Percentiles rank a stretch among this genome's conserved stretches.
Evolutionary conservation across 2,329 filamentous ascomycete species (phyloP).

Genomic region (Penicillium sp.): DNA sequence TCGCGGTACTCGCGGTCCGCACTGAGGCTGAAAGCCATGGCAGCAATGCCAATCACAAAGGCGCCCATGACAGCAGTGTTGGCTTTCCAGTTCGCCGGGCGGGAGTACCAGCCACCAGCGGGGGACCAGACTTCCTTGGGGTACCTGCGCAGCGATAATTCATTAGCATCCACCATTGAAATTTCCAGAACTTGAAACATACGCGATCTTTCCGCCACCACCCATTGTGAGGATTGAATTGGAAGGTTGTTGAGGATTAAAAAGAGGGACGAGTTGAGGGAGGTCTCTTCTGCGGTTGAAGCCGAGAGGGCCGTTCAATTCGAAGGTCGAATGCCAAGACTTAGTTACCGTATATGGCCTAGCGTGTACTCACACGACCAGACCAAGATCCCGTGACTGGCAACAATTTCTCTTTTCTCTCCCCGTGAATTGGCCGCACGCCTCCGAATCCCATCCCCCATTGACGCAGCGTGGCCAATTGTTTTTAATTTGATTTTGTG

Average conservation of each 20-base stretch:
- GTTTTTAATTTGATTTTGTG: constrained; percentile 12
- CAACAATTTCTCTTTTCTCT: constrained; percentile 42
- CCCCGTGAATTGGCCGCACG: constrained; percentile 23
- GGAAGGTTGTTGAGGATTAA: constrained; percentile 19
- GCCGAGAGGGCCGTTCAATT: constrained; percentile 32
- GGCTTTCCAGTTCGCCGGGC: constrained; percentile 89
- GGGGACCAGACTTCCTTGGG: constrained; percentile 99
- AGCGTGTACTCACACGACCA: constrained; percentile 36
- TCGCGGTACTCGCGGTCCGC: constrained; percentile 72
- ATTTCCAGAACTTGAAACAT: constrained; percentile 48
- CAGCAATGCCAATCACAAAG: constrained; percentile 68
- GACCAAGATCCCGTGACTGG: constrained; percentile 39
- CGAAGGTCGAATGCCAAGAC: constrained; percentile 32
- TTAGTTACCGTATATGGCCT: constrained; percentile 24
- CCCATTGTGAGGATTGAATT: constrained; percentile 53
- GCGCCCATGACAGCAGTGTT: constrained; percentile 80
- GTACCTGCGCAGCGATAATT: constrained; percentile 60
- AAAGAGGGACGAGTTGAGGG: constrained; percentile 25
- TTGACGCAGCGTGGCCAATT: constrained; percentile 17
- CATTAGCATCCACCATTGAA: constrained; percentile 22
- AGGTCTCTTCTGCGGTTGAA: constrained; percentile 27
- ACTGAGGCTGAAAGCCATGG: constrained; percentile 69
- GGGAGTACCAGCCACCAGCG: constrained; percentile 94
- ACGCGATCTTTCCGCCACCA: constrained; percentile 78
- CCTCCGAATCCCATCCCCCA: constrained; percentile 14